phyloP scores from a whole-genome alignment of 441 rosid species.

The Populus hybrid region DNA sequence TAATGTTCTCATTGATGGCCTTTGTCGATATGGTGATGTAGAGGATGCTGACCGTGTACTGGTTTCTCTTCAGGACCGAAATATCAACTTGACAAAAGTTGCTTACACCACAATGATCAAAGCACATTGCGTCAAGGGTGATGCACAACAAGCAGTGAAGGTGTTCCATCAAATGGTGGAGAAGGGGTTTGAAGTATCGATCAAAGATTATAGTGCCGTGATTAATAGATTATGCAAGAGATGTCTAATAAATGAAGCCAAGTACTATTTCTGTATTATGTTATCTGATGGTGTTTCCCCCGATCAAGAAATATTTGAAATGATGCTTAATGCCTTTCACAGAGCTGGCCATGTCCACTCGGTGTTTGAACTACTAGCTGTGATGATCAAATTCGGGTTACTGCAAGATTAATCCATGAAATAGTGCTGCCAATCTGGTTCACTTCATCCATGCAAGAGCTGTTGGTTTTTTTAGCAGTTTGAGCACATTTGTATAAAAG shows the following conservation, averaged over 20 bases:
- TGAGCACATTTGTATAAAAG: slow-evolving; percentile 9
- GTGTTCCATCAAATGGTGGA: slow-evolving; percentile 54
- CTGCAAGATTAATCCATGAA: slow-evolving; percentile 28
- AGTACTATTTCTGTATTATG: slow-evolving; percentile 53
- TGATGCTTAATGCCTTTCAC: slow-evolving; percentile 43
- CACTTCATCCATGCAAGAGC: slow-evolving; percentile 19
- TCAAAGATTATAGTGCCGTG: slow-evolving; percentile 62
- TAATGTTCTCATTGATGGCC: slow-evolving; percentile 59
- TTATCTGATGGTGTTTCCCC: slow-evolving; percentile 50
- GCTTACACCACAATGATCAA: slow-evolving; percentile 68
- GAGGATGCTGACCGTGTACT: slow-evolving; percentile 52
- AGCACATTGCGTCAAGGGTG: slow-evolving; percentile 75
- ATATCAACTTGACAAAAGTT: slow-evolving; percentile 41
- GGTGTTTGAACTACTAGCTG: slow-evolving; percentile 35
- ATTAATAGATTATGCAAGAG: slow-evolving; percentile 71
- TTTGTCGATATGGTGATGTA: slow-evolving; percentile 48
- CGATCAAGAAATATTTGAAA: slow-evolving; percentile 55
- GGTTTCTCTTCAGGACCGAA: slow-evolving; percentile 42
- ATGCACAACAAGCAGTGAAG: slow-evolving; percentile 34
- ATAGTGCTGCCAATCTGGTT: neutral
- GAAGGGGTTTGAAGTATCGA: slow-evolving; percentile 52
- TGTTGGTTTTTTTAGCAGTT: slow-evolving; percentile 9
- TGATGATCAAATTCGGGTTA: slow-evolving; percentile 51
- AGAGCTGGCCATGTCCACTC: slow-evolving; percentile 34
- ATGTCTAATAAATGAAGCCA: slow-evolving; percentile 37